Conservation (phyloP, 1,139 yeast genomes). For the Candida pseudoviswanathii region DNA sequence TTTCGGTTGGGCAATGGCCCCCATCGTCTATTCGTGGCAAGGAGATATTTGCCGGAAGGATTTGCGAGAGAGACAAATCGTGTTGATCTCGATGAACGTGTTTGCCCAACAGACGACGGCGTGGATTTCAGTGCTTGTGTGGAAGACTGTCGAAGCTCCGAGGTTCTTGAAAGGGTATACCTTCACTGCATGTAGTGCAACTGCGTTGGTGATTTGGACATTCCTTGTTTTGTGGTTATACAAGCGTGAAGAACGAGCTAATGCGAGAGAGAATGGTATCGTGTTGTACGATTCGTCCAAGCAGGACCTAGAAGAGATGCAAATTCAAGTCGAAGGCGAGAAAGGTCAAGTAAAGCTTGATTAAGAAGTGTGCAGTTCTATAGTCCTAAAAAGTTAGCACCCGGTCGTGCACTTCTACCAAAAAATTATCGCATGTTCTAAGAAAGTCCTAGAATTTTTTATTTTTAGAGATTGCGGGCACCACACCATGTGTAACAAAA, state of each 20-base stretch:
- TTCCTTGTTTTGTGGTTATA: conserved; percentile 56
- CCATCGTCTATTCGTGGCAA: conserved; percentile 50
- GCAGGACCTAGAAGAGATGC: conserved; percentile 7
- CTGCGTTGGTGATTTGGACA: conserved; percentile 55
- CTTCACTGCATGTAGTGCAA: conserved; percentile 55
- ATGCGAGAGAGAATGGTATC: conserved; percentile 57
- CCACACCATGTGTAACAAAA: not conserved
- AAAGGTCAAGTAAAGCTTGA: not conserved
- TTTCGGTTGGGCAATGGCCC: conserved; percentile 54
- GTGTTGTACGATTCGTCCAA: conserved; percentile 43
- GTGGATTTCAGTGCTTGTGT: conserved; percentile 49
- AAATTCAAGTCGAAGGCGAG: not conserved
- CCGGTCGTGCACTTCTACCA: not conserved
- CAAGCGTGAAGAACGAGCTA: conserved; percentile 55
- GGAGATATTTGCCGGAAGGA: conserved; percentile 49
- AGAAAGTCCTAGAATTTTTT: not conserved
- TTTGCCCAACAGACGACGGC: conserved; percentile 48
- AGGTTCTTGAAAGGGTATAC: conserved; percentile 41
- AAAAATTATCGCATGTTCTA: not conserved
- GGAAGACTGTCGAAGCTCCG: conserved; percentile 48
- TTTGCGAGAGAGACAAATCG: conserved; percentile 45
- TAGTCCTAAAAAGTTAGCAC: too few relatives aligned
- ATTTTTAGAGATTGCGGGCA: too few relatives aligned
- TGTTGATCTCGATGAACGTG: conserved; percentile 46
- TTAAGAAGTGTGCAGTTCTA: too few relatives aligned